phyloP scores from a whole-genome alignment of 352 stramenopile genomes.

The Thraustotheca clavata region DNA sequence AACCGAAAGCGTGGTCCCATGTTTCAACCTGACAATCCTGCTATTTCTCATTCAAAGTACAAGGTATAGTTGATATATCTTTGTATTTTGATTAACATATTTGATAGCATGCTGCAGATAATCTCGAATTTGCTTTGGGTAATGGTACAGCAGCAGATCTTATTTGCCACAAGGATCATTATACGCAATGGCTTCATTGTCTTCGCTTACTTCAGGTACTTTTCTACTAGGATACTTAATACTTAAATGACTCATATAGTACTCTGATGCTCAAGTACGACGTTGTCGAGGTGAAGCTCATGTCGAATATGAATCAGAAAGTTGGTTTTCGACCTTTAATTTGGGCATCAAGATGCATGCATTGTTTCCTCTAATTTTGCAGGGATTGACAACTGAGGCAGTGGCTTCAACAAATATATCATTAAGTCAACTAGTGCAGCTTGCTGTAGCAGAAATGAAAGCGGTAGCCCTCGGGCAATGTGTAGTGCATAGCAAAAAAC shows the following conservation, averaged over 20 bases:
- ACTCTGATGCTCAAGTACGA: constrained; percentile 61
- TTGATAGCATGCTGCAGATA: constrained; percentile 72
- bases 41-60: constrained; percentile 79
- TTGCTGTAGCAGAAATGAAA: constrained; percentile 1
- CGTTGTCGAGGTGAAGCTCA: constrained; percentile 64
- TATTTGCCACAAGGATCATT: constrained; percentile 58
- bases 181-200: constrained; percentile 63
- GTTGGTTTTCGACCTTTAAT: constrained; percentile 85
- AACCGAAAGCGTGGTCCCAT: background rate
- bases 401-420: background rate
- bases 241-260: constrained; percentile 34
- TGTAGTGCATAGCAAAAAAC: background rate
- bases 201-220: constrained; percentile 53
- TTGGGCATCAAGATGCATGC: constrained; percentile 81
- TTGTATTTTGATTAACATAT: background rate
- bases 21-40: constrained; percentile 68
- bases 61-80: constrained; percentile 35
- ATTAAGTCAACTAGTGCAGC: constrained; percentile 21
- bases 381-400: background rate
- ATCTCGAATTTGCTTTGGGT: constrained; percentile 83
- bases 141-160: constrained; percentile 66
- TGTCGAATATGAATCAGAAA: constrained; percentile 84
- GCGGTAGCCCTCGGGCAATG: background rate
- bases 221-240: constrained; percentile 7
- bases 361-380: constrained; percentile 53